These are phyloP conservation scores for Phytopythium litorale DNA, from an alignment of 352 stramenopile species.

Conservation along the genomic window DNA sequence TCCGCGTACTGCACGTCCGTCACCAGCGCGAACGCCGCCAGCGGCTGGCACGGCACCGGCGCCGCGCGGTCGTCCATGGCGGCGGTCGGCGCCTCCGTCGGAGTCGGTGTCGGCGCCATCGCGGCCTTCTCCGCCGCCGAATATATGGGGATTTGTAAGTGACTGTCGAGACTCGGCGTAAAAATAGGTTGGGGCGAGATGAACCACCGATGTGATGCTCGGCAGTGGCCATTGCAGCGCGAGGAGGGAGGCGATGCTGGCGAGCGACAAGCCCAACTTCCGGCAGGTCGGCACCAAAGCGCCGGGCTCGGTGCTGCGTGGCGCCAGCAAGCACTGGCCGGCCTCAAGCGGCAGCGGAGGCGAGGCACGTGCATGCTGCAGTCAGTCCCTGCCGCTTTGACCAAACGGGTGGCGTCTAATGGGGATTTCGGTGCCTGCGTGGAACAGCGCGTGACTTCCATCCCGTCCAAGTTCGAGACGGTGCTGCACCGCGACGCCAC, in stretches of 20 bases:
- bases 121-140: neutral
- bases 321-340: constrained; percentile 6
- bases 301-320: constrained; percentile 26
- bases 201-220: neutral
- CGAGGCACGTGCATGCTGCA: neutral
- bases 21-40: constrained; percentile 65
- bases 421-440: neutral
- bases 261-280: constrained; percentile 39
- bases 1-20: constrained; percentile 84
- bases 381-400: neutral
- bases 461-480: constrained; percentile 79
- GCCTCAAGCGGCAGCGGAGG: constrained; percentile 4
- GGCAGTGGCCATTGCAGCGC: neutral
- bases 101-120: neutral
- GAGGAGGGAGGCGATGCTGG: neutral
- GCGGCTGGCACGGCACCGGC: constrained; percentile 8
- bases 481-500: constrained; percentile 53
- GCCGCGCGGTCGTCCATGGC: constrained; percentile 3
- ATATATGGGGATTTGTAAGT: neutral
- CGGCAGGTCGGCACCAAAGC: constrained; percentile 56
- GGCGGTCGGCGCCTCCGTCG: neutral
- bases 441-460: constrained; percentile 54
- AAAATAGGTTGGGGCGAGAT: neutral
- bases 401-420: neutral
- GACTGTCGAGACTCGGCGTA: neutral